phyloP scores from a whole-genome alignment of 1,284 basidiomycete genomes.

The Pisolithus thermaeus region DNA sequence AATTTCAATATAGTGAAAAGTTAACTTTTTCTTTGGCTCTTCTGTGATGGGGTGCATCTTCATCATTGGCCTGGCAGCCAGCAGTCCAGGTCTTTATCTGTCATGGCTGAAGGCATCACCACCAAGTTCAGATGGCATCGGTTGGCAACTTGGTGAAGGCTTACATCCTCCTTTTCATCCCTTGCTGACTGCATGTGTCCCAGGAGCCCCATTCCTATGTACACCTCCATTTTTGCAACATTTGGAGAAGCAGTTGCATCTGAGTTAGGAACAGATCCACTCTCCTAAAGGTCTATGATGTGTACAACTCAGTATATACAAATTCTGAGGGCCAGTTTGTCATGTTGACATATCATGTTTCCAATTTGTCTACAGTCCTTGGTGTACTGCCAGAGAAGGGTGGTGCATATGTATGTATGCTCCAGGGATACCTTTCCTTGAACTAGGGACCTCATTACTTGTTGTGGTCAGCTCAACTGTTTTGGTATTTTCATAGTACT shows the following conservation, averaged over 20 bases:
- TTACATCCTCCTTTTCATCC: too few species aligned
- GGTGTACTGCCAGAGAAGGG: conserved; percentile 44
- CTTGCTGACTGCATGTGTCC: background rate
- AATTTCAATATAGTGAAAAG: too few species aligned
- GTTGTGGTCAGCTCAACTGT: background rate
- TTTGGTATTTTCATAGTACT: background rate
- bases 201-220: conserved; percentile 72
- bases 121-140: conserved; percentile 71
- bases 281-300: conserved; percentile 42
- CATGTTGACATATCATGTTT: conserved; percentile 40
- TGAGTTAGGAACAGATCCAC: conserved; percentile 59
- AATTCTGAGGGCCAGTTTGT: conserved; percentile 37
- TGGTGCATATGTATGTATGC: conserved; percentile 8
- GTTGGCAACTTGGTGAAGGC: conserved; percentile 72
- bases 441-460: conserved; percentile 7
- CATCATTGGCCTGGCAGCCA: conserved; percentile 67
- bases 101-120: conserved; percentile 74
- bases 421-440: conserved; percentile 7
- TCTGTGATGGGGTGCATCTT: too few species aligned
- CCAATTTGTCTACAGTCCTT: conserved; percentile 36
- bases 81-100: conserved; percentile 67
- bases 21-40: too few species aligned
- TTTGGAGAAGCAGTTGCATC: conserved; percentile 49
- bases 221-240: conserved; percentile 55
- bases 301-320: conserved; percentile 42